Base-by-base conservation (phyloP, 2,329 filamentous ascomycete genomes). In the Epichloe uncinata region DNA sequence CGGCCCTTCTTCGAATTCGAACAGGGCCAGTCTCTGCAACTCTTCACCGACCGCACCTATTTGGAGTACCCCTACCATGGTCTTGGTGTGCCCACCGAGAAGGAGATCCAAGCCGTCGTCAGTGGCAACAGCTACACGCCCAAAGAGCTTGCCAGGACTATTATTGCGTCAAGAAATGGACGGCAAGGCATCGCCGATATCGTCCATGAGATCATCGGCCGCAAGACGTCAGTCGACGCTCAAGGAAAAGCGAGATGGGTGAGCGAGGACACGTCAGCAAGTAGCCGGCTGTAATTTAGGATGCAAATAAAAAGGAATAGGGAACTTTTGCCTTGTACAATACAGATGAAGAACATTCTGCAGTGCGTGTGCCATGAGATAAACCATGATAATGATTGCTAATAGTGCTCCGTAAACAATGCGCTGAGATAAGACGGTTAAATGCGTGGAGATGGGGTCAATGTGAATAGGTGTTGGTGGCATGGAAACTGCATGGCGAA, bases 11-110 rank as follows among this genome's bases (percentile, higher is more conserved):
- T 95, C 67, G 58, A 69, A 40, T 68, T 74, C 26, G 63, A 69
- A 38, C 66, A 73, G 15, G 50, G 55, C 36, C 56, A 69, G 42
- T 65, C 69, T 48, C 69, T 96, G 42, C 56, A 72, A 42, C 72
- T 95, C 48, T 71, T 90, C 52, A 81, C 73, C 51, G 62, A 73
- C 48, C 66, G 70, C 12, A 76, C 85, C 57, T 97, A 84, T 68
- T 64, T 61, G 5, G 70, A 83, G 52, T 96, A 96, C 66, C 91
- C 90, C 1, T 79, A 87, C 64, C 66, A 68, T 12, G 42, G 46
- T n/a, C 80, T 89, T 33, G 84, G 83, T 5, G 71, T 96, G 53
- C 93, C 91, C 5, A 75, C 73, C 2, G 90, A 97, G 68, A 57
- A 59, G 38, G 76, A 85, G 47, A 69, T 85, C 13, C 62, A 70